Percentiles rank a stretch among this genome's conserved stretches.
phyloP scores from a whole-genome alignment of 2,329 filamentous ascomycete genomes.

The Penicillium sumatraense region DNA sequence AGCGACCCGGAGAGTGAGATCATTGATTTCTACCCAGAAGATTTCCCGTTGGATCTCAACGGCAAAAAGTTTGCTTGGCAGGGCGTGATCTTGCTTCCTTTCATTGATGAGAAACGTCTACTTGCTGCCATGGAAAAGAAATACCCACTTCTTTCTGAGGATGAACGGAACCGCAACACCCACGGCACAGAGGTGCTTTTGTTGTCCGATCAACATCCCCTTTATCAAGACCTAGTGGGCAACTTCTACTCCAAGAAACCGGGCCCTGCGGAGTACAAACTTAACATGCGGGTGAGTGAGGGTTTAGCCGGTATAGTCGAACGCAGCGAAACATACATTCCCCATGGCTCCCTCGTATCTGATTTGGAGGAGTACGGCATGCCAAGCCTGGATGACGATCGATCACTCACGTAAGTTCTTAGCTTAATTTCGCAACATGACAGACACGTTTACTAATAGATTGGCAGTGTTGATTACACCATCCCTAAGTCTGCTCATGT shows the following conservation, averaged over 20 bases:
- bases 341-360: slow-evolving; percentile 79
- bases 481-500: slow-evolving; percentile 73
- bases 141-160: slow-evolving; percentile 76
- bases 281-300: slow-evolving; percentile 75
- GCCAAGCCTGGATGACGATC: slow-evolving; percentile 81
- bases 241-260: slow-evolving; percentile 94
- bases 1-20: slow-evolving; percentile 84
- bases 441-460: slow-evolving; percentile 33
- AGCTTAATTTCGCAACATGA: slow-evolving; percentile 3
- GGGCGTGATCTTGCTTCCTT: slow-evolving; percentile 88
- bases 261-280: slow-evolving; percentile 65
- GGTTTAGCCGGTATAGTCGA: slow-evolving; percentile 80
- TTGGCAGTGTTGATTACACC: slow-evolving; percentile 76
- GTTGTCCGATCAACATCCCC: slow-evolving; percentile 78
- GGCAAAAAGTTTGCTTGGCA: slow-evolving; percentile 99
- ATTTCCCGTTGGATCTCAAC: slow-evolving; percentile 91
- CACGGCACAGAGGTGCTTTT: slow-evolving; percentile 81
- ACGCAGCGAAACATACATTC: slow-evolving; percentile 82
- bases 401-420: slow-evolving; percentile 74
- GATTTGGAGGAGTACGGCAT: slow-evolving; percentile 73
- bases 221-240: slow-evolving; percentile 82
- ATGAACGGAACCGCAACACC: slow-evolving; percentile 78
- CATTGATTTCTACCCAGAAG: slow-evolving; percentile 95
- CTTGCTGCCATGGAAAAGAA: slow-evolving; percentile 80
- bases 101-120: slow-evolving; percentile 90